Evolutionary conservation across 768 basidiomycete species (phyloP), one percentile per base, ranked within the genome.

Genomic region (Wakefieldia striispora): DNA sequence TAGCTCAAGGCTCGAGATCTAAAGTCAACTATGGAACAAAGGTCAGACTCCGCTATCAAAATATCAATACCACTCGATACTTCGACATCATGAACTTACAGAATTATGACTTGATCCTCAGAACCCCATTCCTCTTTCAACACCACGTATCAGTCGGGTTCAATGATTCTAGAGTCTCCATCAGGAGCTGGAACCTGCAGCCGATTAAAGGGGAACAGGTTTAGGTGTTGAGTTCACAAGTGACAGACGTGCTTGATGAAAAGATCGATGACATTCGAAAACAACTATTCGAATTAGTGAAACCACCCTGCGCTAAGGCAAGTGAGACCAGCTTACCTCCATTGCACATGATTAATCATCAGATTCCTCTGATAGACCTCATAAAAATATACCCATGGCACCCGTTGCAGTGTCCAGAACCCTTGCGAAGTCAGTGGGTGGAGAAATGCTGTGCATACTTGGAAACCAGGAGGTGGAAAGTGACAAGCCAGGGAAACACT

Each of bases 41-140:
- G 4, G 62, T 33, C 16, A 27, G 34, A 14, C 26, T 65, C 2
- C 36, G 40, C 16, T 65, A 53, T 24, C 57, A 64, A 20, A 26
- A 40, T 0, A 61, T 65, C 21, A 13, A 43, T 42, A 24, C 40
- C 62, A 14, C n/a, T n/a, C 33, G 63, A 0, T 51, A 60, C 2
- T 75, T 76, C 41, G 65, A 76, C 50, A 53, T 76, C 0, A 62
- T 67, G 0, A 76, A 76, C 41, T 8, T 76, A 0, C 59, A 69
- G 0, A 62, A 55, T 4, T 76, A 77, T 34, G 71, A 78, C n/a
- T 4, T 70, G 0, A 70, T 75, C 4, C 52, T 75, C 0, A 68
- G 75, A 1, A 74, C 72, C 0, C 74, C 70, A 0, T 76, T 68
- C 40, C 31, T 75, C 13, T 71, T 44, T 21, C 70, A 72, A 23